Evolutionary conservation across 768 basidiomycete genomes (phyloP).

Genomic region (Mycena belliarum): DNA sequence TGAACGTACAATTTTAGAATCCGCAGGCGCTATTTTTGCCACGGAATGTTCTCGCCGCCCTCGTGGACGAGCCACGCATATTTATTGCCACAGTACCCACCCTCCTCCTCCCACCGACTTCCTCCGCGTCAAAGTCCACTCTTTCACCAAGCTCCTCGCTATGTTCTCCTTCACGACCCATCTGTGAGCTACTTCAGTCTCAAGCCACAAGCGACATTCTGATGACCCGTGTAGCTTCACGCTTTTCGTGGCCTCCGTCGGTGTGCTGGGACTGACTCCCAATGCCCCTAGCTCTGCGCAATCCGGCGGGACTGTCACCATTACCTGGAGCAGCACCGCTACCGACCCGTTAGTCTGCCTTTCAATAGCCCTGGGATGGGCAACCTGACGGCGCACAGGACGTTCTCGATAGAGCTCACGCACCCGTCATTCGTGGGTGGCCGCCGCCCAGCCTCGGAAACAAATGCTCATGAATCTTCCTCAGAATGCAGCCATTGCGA

Average conservation of each 20-base stretch:
- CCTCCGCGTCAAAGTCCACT: not conserved
- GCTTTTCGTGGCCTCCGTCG: not conserved
- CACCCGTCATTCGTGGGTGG: not conserved
- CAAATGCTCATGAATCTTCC: too few relatives aligned
- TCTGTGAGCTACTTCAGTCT: not conserved
- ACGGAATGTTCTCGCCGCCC: not conserved
- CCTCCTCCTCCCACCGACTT: too few relatives aligned
- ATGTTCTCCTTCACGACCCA: conserved; percentile 7
- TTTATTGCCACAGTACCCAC: not conserved
- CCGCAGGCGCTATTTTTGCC: not conserved
- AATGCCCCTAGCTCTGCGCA: not conserved
- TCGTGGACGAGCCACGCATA: not conserved
- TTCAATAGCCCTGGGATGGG: too few relatives aligned
- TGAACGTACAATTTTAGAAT: too few relatives aligned
- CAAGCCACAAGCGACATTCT: not conserved
- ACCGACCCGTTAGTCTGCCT: conserved; percentile 3
- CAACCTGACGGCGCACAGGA: not conserved
- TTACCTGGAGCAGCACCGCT: conserved; percentile 8
- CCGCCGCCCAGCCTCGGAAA: not conserved
- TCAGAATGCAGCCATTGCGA: conserved; percentile 6
- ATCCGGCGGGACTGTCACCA: not conserved
- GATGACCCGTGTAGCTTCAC: too few relatives aligned
- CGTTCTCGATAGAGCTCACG: conserved; percentile 7
- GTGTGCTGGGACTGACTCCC: not conserved
- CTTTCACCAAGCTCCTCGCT: not conserved